Evolutionary conservation across 192 early-diverging fungal species (phyloP).

Genomic region (Phycomyces blakesleeanus): DNA sequence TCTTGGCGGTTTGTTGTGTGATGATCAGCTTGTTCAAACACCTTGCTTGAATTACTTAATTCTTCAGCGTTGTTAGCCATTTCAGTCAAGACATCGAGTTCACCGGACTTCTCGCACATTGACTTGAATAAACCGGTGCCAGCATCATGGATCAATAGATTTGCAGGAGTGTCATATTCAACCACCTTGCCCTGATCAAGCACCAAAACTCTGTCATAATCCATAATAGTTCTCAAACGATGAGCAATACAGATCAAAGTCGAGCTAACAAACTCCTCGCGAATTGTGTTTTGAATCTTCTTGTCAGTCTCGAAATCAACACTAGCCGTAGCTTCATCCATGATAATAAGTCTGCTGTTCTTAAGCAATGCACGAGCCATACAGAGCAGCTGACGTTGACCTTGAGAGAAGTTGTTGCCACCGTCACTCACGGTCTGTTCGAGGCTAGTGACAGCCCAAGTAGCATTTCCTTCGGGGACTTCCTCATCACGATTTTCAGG

Average conservation of each 20-base stretch:
- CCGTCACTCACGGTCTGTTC: constrained; percentile 78
- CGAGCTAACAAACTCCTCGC: constrained; percentile 62
- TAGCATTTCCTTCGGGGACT: background rate
- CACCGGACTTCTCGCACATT: constrained; percentile 82
- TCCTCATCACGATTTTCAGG: constrained; percentile 7
- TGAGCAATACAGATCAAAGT: constrained; percentile 90
- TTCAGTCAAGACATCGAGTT: constrained; percentile 65
- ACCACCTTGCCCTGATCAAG: constrained; percentile 69
- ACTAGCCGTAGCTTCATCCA: constrained; percentile 87
- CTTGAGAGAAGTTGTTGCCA: constrained; percentile 69
- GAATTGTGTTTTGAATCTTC: constrained; percentile 79
- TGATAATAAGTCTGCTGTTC: constrained; percentile 60
- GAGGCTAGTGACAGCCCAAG: constrained; percentile 34
- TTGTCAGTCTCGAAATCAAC: constrained; percentile 86
- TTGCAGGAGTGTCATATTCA: constrained; percentile 79
- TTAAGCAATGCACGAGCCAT: constrained; percentile 74
- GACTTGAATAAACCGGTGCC: constrained; percentile 54
- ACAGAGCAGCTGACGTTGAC: constrained; percentile 71
- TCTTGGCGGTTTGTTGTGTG: too few relatives aligned
- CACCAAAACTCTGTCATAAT: constrained; percentile 82
- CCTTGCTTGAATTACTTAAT: too few relatives aligned
- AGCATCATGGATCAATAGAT: constrained; percentile 55
- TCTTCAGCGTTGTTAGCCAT: constrained; percentile 42
- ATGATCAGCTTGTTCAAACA: too few relatives aligned
- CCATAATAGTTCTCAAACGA: constrained; percentile 75